Conservation (phyloP, 2,329 filamentous ascomycete genomes). For the Arthrobotrys megalospora region DNA sequence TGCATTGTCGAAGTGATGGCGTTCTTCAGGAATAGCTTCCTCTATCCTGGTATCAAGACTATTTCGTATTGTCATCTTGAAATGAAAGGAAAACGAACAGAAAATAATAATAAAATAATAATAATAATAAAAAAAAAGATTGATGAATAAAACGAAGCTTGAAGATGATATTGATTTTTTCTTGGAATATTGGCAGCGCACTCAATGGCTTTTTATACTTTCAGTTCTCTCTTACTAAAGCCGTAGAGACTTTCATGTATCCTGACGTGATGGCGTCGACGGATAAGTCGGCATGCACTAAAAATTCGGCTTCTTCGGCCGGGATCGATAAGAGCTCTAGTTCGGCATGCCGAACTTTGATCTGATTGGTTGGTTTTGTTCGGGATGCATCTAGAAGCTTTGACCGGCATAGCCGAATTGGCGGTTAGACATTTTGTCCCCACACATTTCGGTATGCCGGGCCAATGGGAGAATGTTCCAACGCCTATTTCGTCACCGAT, state of each 20-base stretch:
- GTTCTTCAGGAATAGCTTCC: constrained; percentile 20
- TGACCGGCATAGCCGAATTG: constrained; percentile 47
- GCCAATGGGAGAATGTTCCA: constrained; percentile 19
- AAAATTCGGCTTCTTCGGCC: constrained; percentile 17
- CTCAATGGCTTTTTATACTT: constrained; percentile 38
- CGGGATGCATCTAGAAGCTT: constrained; percentile 24
- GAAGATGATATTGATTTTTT: constrained; percentile 21
- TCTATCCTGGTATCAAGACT: constrained; percentile 19
- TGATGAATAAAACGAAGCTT: neutral
- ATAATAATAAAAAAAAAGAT: constrained; percentile 10
- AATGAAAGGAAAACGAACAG: neutral
- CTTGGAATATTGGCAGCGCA: neutral
- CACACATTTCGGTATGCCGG: constrained; percentile 34
- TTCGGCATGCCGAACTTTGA: constrained; percentile 24
- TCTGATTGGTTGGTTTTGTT: constrained; percentile 10
- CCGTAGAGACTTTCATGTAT: neutral
- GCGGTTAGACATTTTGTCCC: constrained; percentile 31
- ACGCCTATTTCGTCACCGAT: neutral
- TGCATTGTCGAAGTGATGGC: constrained; percentile 36
- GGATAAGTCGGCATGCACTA: constrained; percentile 42
- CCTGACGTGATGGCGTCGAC: neutral
- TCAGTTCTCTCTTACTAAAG: neutral
- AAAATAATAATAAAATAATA: neutral
- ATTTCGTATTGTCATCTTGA: constrained; percentile 8
- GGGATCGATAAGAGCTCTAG: constrained; percentile 14